Evolutionary conservation across 306 rosid species (phyloP).

Genomic region (Heteromeles arbutifolia): DNA sequence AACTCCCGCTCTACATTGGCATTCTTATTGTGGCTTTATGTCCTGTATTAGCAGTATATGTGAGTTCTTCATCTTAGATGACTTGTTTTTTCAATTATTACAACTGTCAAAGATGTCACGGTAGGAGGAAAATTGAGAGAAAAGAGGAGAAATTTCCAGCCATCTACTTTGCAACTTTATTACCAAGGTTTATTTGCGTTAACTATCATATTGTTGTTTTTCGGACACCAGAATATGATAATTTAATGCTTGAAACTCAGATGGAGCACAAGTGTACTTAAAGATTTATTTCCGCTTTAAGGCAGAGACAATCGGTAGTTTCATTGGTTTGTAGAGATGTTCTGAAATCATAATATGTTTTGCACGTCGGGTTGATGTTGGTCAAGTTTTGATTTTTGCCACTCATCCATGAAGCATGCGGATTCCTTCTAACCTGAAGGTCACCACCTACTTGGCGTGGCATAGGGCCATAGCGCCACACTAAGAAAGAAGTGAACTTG

Average conservation of each 20-base stretch:
- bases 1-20: conserved; percentile 18
- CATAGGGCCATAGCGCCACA: not conserved
- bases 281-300: not conserved
- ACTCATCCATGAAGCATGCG: not conserved
- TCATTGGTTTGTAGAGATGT: not conserved
- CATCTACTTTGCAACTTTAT: not conserved
- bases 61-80: conserved; percentile 17
- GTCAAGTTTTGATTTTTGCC: not conserved
- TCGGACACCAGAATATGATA: not conserved
- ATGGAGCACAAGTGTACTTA: not conserved
- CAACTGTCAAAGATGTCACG: not conserved
- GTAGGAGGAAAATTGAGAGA: not conserved
- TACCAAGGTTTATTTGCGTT: not conserved
- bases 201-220: not conserved
- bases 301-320: not conserved
- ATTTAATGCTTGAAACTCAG: not conserved
- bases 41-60: conserved; percentile 21
- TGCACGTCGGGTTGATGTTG: not conserved
- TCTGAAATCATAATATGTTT: not conserved
- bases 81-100: not conserved
- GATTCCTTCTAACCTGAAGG: not conserved
- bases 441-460: no score
- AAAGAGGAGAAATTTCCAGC: not conserved
- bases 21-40: conserved; percentile 12
- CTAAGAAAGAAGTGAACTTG: not conserved